Percentiles rank a stretch among this genome's conserved stretches.
These are phyloP conservation scores for Scortechinia acanthostroma DNA, from an alignment of 2,329 filamentous ascomycete species.

Conservation along the genomic window DNA sequence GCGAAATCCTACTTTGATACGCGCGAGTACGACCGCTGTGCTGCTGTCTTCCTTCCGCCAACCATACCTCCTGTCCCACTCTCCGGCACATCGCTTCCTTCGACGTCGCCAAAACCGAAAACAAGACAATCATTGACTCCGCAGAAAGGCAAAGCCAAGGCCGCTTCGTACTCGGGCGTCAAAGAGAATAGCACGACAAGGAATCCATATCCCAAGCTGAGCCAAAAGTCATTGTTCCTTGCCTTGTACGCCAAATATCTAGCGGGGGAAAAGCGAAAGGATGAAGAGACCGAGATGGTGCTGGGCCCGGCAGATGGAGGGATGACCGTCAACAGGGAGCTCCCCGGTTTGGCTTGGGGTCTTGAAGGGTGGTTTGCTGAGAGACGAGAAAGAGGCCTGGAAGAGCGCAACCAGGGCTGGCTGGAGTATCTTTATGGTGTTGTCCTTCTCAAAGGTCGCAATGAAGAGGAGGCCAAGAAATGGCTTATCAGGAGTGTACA, in stretches of 20 bases:
- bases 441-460: constrained; percentile 61
- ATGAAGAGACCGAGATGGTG: constrained; percentile 72
- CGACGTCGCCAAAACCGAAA: constrained; percentile 8
- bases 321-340: constrained; percentile 58
- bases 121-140: constrained; percentile 6
- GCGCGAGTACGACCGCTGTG: constrained; percentile 67
- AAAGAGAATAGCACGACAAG: constrained; percentile 2
- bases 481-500: constrained; percentile 62
- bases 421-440: constrained; percentile 64
- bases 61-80: constrained; percentile 41
- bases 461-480: constrained; percentile 57
- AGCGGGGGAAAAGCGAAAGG: constrained; percentile 67
- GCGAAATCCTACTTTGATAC: constrained; percentile 72
- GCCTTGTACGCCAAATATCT: constrained; percentile 66
- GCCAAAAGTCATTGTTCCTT: constrained; percentile 65
- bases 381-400: constrained; percentile 29
- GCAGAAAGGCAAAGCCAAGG: constrained; percentile 37
- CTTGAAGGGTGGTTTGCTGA: constrained; percentile 59
- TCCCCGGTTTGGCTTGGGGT: constrained; percentile 47
- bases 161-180: constrained; percentile 5
- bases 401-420: constrained; percentile 54
- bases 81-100: constrained; percentile 21
- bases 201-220: constrained; percentile 27
- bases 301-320: constrained; percentile 65
- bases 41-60: constrained; percentile 55